A percentile compares a stretch with the other conserved stretches of the same genome.
Evolutionary conservation across 495 filamentous ascomycete genomes (phyloP).

Genomic region (Aspergillus indologenus): DNA sequence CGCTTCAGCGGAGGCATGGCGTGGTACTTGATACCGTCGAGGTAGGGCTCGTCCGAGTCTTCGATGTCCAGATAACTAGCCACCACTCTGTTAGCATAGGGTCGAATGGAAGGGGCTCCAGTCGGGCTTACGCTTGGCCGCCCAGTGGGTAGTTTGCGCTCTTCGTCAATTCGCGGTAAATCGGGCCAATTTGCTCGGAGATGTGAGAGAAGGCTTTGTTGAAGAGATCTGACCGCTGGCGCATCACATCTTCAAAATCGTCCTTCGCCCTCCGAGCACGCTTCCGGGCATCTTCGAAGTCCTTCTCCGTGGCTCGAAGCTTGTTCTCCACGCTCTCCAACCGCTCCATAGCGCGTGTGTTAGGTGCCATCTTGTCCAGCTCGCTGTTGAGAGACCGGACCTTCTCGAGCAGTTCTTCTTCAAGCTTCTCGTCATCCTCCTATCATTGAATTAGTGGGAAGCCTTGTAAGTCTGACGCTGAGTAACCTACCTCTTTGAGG

Average conservation of each 20-base stretch:
- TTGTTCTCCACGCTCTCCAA: conserved; percentile 80
- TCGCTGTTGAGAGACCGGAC: conserved; percentile 70
- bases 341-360: conserved; percentile 93
- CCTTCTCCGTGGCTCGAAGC: conserved; percentile 79
- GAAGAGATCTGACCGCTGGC: conserved; percentile 84
- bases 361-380: conserved; percentile 89
- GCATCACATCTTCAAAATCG: conserved; percentile 75
- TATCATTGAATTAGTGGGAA: conserved; percentile 36
- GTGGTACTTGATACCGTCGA: conserved; percentile 94
- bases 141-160: conserved; percentile 82
- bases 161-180: conserved; percentile 92
- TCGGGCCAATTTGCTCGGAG: conserved; percentile 84
- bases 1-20: conserved; percentile 98
- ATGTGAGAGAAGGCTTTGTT: conserved; percentile 94
- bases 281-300: conserved; percentile 79
- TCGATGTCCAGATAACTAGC: conserved; percentile 84
- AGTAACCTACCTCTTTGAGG: conserved; percentile 65
- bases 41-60: conserved; percentile 86
- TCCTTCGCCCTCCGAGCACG: conserved; percentile 72
- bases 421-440: conserved; percentile 66
- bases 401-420: conserved; percentile 76
- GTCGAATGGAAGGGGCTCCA: neutral
- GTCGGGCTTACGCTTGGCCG: conserved; percentile 65
- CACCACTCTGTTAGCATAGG: neutral
- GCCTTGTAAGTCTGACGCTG: neutral